A percentile compares a stretch with the other conserved stretches of the same genome.
Conservation (phyloP, 345 rosid species). For the Psidium guajava region DNA sequence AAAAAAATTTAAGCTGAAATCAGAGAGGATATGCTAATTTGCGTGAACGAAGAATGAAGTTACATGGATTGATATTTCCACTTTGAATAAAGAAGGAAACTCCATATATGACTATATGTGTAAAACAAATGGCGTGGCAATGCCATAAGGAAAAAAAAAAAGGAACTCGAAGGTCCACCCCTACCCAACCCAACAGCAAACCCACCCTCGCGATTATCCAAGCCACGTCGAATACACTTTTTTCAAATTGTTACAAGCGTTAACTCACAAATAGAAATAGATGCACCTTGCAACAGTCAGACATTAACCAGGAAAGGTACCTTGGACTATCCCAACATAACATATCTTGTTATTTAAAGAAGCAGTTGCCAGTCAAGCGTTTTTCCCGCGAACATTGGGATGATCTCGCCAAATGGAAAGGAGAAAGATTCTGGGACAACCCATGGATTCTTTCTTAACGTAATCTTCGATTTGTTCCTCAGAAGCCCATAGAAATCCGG, state of each 20-base stretch:
- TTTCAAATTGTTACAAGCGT: background rate
- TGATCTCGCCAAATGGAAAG: constrained; percentile 62
- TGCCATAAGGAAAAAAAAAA: background rate
- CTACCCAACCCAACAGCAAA: background rate
- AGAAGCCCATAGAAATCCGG: constrained; percentile 94
- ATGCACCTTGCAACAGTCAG: background rate
- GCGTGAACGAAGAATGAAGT: background rate
- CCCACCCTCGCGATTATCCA: background rate
- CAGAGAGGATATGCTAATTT: background rate
- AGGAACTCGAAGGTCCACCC: background rate
- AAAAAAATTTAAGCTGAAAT: background rate
- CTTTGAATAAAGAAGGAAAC: background rate
- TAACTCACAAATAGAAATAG: background rate
- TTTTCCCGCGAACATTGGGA: constrained; percentile 88
- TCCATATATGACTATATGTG: background rate
- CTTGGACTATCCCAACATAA: background rate
- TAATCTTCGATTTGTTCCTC: constrained; percentile 67
- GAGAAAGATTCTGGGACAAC: constrained; percentile 63
- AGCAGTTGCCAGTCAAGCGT: constrained; percentile 10
- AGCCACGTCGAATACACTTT: background rate
- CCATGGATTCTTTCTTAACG: constrained; percentile 51
- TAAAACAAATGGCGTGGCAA: background rate
- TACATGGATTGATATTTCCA: background rate
- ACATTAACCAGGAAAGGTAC: background rate
- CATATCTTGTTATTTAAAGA: background rate